Evolutionary conservation across 2,329 filamentous ascomycete genomes (phyloP), one percentile per base, ranked within the genome.

Genomic region (Alternaria alternata): DNA sequence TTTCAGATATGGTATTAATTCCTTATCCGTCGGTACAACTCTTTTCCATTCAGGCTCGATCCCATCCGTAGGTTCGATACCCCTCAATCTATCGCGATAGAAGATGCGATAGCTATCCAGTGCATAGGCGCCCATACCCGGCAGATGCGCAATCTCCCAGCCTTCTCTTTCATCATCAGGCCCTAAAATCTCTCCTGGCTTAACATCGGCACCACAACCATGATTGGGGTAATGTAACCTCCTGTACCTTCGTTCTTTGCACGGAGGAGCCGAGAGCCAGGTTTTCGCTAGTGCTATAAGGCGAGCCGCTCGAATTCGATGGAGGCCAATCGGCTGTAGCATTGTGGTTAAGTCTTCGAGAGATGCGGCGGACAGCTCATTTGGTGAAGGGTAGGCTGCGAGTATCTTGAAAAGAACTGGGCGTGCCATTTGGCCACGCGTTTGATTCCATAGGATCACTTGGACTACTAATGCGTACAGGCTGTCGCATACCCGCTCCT

Each of bases 51-150:
- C 94, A 0, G 93, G 92, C 69, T 93, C 89, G 73, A 94, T 93
- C 14, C 28, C 66, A 4, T 58, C 54, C 11, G 93, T 92, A 16
- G 22, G 61, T 8, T 61, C 55, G 7, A 88, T 77, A 0, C 88
- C 89, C 7, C 93, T 85, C 24, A 96, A 77, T 32, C 85, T 83
- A 75, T 97, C 94, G 2, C 94, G 87, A 75, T 93, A 97, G 78
- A 97, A 97, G 64, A 97, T 97, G 3, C 94, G 88, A 91, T 93
- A 97, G 72, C 91, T 94, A 77, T 97, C 94, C 49, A 94, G 82
- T 0, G 92, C 91, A 76, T 97, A 97, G 1, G 88, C 61, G 84
- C 16, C 93, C 92, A 56, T 85, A 76, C 54, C 89, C 0, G 92
- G 93, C 58, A 97, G 81, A 76, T 96, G 92, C 0, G 90, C 93